Evolutionary conservation across 371 early-diverging fungal genomes (phyloP), one percentile per base, ranked within the genome.

Genomic region (Smittium mucronatum): DNA sequence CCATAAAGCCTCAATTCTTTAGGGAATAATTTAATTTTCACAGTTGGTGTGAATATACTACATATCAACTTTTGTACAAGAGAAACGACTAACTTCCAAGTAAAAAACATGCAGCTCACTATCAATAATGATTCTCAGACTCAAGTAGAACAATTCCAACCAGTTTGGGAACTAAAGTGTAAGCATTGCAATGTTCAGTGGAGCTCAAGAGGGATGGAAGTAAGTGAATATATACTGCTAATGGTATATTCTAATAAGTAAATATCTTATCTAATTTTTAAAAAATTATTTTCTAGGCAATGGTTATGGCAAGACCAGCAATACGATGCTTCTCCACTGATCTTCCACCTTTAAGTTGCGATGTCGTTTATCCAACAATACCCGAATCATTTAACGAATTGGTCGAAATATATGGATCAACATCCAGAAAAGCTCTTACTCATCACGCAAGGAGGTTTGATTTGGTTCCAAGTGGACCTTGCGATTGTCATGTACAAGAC

Each of bases 131-230:
- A 47, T 5, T 47, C 47, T 5, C 47, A 47, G 21, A 47, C 47
- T 47, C 47, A 47, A 47, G 21, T 5, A 5, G 47, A 47, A 21
- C 47, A 47, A 21, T 47, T 47, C 21, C 47, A 47, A 21, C 47
- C 47, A 0, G 78, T 78, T 21, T 78, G 79, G 79, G 67, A 69
- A 68, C 70, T 78, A 64, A 57, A 69, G 34, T 78, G 79, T 73
- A 78, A 78, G 58, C 79, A 78, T 63, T 78, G 79, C 63, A 36
- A 67, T 33, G 70, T 72, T 0, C 57, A 75, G 47, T 78, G 79
- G 79, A 78, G 79, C 67, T 78, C 74, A 28, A 70, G 78, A 34
- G 79, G 79, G 31, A 78, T 78, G 79, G 76, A 78, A 70, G 75
- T 75, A 61, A 64, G 25, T 28, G 58, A 36, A 36, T 2, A n/a